A percentile compares a stretch with the other conserved stretches of the same genome.
These are phyloP conservation scores for Aspergillus terreus DNA, from an alignment of 2,329 filamentous ascomycete genomes.

Conservation along the genomic window DNA sequence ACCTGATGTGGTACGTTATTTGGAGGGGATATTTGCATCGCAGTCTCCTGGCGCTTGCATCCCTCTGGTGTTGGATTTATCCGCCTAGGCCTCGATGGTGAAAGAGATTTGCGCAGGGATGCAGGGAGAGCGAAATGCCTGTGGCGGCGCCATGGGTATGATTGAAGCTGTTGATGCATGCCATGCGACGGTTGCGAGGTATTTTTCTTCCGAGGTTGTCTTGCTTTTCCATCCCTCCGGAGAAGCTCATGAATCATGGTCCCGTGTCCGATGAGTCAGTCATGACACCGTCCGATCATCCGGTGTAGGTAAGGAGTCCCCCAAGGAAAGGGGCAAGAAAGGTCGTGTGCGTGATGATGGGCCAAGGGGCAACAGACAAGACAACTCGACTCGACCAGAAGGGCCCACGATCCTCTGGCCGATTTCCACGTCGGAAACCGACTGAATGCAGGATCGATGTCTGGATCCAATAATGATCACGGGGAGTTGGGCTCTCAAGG, in stretches of 20 bases:
- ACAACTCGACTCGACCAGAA: not conserved
- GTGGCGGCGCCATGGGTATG: not conserved
- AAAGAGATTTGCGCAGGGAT: slow-evolving; percentile 11
- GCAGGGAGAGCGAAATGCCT: not conserved
- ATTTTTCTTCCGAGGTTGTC: too few relatives aligned
- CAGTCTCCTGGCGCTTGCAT: not conserved
- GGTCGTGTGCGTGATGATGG: not conserved
- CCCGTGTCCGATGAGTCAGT: not conserved
- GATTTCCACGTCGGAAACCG: too few relatives aligned
- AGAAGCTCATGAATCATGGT: not conserved
- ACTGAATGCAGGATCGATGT: not conserved
- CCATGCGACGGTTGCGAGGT: too few relatives aligned
- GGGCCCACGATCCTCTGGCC: too few relatives aligned
- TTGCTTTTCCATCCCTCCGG: too few relatives aligned
- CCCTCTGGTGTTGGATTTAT: not conserved
- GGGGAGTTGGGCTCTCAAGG: slow-evolving; percentile 2
- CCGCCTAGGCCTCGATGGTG: not conserved
- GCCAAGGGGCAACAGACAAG: not conserved
- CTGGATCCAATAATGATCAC: not conserved
- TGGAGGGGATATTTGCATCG: not conserved
- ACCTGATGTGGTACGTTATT: slow-evolving; percentile 2
- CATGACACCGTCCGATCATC: not conserved
- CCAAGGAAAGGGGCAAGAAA: not conserved
- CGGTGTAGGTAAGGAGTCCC: not conserved
- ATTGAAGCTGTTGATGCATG: too few relatives aligned